Evolutionary conservation across 805 yeast species (phyloP).

Genomic region (Ogataea pini): DNA sequence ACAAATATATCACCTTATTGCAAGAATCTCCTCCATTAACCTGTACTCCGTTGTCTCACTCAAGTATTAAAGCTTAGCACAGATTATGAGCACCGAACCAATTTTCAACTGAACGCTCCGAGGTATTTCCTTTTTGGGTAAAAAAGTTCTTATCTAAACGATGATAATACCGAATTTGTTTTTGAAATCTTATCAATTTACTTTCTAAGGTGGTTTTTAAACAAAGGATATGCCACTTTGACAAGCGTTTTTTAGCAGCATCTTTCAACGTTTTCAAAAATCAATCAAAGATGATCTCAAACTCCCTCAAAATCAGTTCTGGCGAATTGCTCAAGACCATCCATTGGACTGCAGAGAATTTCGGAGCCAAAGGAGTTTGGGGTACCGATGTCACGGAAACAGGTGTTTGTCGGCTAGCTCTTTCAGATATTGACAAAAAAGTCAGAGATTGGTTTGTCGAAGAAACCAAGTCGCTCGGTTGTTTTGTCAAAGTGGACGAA

Average conservation of each 20-base stretch:
- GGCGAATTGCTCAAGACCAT: slow-evolving; percentile 5
- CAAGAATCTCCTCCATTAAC: no score
- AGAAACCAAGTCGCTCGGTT: slow-evolving; percentile 55
- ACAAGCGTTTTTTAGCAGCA: background rate
- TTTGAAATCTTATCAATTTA: background rate
- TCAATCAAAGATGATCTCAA: slow-evolving; percentile 2
- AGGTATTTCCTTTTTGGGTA: background rate
- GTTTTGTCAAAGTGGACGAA: slow-evolving; percentile 58
- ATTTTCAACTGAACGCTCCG: no score
- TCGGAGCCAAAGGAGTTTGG: slow-evolving; percentile 65
- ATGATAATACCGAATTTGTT: background rate
- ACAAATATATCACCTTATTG: no score
- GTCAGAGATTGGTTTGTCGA: slow-evolving; percentile 66
- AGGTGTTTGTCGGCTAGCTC: slow-evolving; percentile 67
- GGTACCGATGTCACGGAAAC: slow-evolving; percentile 57
- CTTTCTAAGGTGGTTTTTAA: no score
- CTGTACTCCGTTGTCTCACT: no score
- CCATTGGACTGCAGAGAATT: slow-evolving; percentile 4
- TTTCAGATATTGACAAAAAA: slow-evolving; percentile 59
- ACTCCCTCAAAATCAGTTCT: background rate
- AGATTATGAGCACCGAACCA: no score
- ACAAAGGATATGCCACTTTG: no score
- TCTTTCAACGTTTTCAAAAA: background rate
- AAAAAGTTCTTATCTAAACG: background rate
- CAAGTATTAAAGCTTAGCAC: no score